These are phyloP conservation scores for Dendryphion nanum DNA, from an alignment of 2,329 filamentous ascomycete genomes.

Conservation along the genomic window DNA sequence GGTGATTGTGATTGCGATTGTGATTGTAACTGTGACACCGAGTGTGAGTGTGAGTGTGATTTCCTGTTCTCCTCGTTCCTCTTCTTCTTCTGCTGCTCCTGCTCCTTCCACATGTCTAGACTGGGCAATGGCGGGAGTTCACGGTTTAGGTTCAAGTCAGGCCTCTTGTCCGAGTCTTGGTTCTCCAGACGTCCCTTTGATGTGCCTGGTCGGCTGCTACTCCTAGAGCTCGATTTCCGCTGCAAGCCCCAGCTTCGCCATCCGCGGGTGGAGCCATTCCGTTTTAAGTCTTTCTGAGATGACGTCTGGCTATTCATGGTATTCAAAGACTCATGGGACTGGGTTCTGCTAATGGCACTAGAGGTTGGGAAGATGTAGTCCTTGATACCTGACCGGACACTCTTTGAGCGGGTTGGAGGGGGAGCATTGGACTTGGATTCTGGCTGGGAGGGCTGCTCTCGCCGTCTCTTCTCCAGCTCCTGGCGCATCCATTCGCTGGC, in stretches of 20 bases:
- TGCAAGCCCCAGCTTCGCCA: slow-evolving; percentile 42
- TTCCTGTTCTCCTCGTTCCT: slow-evolving; percentile 3
- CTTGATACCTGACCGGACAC: slow-evolving; percentile 39
- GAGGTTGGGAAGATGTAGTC: slow-evolving; percentile 44
- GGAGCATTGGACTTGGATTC: slow-evolving; percentile 21
- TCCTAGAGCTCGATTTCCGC: slow-evolving; percentile 32
- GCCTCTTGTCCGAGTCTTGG: slow-evolving; percentile 26
- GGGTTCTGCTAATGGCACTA: slow-evolving; percentile 24
- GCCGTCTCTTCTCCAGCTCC: slow-evolving; percentile 41
- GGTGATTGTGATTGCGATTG: slow-evolving; percentile 17
- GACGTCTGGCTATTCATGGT: slow-evolving; percentile 21
- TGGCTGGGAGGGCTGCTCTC: slow-evolving; percentile 17
- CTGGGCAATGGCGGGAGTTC: slow-evolving; percentile 49
- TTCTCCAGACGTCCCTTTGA: slow-evolving; percentile 24
- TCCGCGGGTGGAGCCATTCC: slow-evolving; percentile 25
- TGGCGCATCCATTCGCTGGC: slow-evolving; percentile 46
- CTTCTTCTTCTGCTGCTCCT: slow-evolving; percentile 13
- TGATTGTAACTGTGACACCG: no score
- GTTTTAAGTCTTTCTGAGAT: slow-evolving; percentile 19
- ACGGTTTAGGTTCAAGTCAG: slow-evolving; percentile 45
- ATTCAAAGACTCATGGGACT: slow-evolving; percentile 26
- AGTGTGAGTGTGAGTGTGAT: no score
- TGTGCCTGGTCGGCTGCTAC: slow-evolving; percentile 29
- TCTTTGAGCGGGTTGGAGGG: slow-evolving; percentile 36
- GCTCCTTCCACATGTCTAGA: slow-evolving; percentile 38